Percentiles rank a stretch among this genome's conserved stretches.
Evolutionary conservation across 768 basidiomycete genomes (phyloP).

Genomic region (Mycena venus): DNA sequence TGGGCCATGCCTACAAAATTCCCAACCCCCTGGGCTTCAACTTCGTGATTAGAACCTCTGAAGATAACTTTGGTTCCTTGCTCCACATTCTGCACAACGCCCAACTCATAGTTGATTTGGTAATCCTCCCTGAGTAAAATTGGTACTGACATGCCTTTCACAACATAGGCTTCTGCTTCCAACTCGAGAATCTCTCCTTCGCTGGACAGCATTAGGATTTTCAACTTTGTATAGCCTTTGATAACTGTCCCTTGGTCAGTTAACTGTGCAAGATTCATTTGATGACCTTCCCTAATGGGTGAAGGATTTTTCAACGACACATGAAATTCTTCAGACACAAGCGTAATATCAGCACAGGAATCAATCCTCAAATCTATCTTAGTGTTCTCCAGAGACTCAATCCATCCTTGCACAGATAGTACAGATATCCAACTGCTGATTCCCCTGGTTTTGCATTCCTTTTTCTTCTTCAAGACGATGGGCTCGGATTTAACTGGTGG

Average conservation of each 20-base stretch:
- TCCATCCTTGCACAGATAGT: not conserved
- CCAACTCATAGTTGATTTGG: conserved; percentile 4
- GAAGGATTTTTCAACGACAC: not conserved
- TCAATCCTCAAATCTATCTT: not conserved
- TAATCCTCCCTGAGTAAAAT: not conserved
- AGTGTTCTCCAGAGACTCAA: not conserved
- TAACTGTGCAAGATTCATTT: not conserved
- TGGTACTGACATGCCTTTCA: not conserved
- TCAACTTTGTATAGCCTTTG: conserved; percentile 1
- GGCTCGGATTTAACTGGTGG: not conserved
- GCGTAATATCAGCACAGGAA: not conserved
- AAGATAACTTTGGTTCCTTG: not conserved
- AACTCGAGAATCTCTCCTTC: not conserved
- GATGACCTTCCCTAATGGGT: not conserved
- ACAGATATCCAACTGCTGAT: not conserved
- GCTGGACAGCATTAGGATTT: not conserved
- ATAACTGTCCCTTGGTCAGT: not conserved
- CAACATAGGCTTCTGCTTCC: not conserved
- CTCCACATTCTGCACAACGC: not conserved
- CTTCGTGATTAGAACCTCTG: not conserved
- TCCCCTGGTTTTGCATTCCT: not conserved
- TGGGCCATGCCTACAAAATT: not conserved
- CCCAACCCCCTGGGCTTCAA: not conserved
- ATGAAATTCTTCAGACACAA: not conserved
- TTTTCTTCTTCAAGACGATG: not conserved